Evolutionary conservation across 352 stramenopile species (phyloP), one percentile per base, ranked within the genome.

Genomic region (Phytophthora macrochlamydospora): DNA sequence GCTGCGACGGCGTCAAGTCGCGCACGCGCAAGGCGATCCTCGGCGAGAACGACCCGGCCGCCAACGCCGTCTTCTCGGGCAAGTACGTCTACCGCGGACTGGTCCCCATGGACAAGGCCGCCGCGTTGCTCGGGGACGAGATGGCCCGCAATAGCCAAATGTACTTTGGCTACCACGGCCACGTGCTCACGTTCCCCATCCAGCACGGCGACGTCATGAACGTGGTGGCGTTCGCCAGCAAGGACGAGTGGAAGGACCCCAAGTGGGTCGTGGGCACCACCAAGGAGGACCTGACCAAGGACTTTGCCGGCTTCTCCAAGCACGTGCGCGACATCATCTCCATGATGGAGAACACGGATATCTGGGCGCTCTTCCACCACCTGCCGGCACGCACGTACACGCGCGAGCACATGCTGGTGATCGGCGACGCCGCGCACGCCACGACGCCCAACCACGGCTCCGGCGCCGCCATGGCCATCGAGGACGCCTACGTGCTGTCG

Each of bases 321-420:
- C 65, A 74, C 24, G 69, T 73, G 43, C 65, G 65, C 33, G 65
- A 66, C 48, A 77, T 77, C 65, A 69, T 74, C 38, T 67, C 69
- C 56, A 73, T 77, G 69, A 77, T 77, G 69, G 65, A 77, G 56
- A 65, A 74, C 56, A 77, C 69, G 1, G 65, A 77, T 51, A 73
- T 77, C 30, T 77, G 69, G 69, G 65, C 69, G 33, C 42, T 77
- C 4, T 74, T 73, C 37, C 55, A 76, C 13, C 69, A 77, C 40
- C 33, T 77, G 32, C 69, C 69, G 5, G 59, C 69, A 18, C 64
- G 51, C 38, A 77, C 65, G 32, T 77, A 77, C 60, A 73, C 69
- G 4, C 69, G 69, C 28, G 56, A 29, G 38, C 60, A 62, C 51
- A 73, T 73, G 55, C 54, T 76, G 3, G 29, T 76, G 28, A 76